Percentiles rank a stretch among this genome's conserved stretches.
phyloP scores from a whole-genome alignment of 1,284 basidiomycete species.

The Trichosporon sp. region DNA sequence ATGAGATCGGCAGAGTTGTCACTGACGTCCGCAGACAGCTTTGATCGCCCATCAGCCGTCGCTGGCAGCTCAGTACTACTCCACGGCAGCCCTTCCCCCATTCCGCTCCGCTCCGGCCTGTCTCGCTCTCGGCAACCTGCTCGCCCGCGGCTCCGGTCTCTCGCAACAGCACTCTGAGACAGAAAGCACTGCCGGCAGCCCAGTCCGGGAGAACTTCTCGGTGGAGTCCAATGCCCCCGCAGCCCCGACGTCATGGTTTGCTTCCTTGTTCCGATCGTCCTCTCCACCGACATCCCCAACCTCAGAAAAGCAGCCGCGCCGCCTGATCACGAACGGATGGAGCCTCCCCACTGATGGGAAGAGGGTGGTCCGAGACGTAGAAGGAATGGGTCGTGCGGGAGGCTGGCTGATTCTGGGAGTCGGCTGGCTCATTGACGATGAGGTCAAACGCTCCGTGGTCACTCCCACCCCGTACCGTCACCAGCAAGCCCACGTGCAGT shows the following conservation, averaged over 20 bases:
- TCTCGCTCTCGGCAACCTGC: conserved; percentile 40
- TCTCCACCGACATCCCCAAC: neutral
- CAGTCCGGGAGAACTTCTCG: conserved; percentile 4
- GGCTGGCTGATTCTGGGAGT: conserved; percentile 44
- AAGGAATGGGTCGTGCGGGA: conserved; percentile 42
- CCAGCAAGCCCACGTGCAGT: neutral
- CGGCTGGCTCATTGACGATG: conserved; percentile 35
- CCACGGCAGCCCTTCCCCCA: conserved; percentile 40
- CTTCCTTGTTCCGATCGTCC: conserved; percentile 17
- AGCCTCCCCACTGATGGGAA: conserved; percentile 41
- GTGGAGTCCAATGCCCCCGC: conserved; percentile 6
- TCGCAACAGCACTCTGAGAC: conserved; percentile 9
- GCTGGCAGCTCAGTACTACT: conserved; percentile 36
- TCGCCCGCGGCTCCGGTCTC: conserved; percentile 35
- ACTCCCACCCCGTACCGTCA: neutral
- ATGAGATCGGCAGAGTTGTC: neutral
- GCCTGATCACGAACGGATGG: conserved; percentile 28
- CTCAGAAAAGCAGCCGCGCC: neutral
- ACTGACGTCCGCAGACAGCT: conserved; percentile 28
- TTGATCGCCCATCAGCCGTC: conserved; percentile 40
- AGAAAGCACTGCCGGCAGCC: conserved; percentile 7
- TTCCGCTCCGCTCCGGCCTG: conserved; percentile 37
- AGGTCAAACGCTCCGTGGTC: conserved; percentile 7
- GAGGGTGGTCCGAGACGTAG: conserved; percentile 37
- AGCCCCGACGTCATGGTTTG: conserved; percentile 18